Evolutionary conservation across 805 yeast genomes (phyloP).

Genomic region (Hagleromyces aurorensis): DNA sequence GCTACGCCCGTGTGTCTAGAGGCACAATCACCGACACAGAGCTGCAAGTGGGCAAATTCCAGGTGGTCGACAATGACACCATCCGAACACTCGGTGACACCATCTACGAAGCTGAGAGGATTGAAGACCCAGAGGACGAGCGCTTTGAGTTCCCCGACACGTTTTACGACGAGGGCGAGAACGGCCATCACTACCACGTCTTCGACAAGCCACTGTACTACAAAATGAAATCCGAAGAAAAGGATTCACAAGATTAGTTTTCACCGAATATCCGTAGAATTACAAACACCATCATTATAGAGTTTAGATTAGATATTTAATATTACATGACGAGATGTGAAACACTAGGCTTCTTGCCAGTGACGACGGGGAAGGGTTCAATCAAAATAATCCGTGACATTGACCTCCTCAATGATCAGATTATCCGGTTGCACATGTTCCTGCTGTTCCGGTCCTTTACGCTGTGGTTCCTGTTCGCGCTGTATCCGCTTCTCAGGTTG

Average conservation of each 20-base stretch:
- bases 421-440: no score
- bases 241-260: slow-evolving; percentile 1
- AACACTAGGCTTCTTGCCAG: no score
- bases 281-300: no score
- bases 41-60: slow-evolving; percentile 89
- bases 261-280: slow-evolving; percentile 2
- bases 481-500: no score
- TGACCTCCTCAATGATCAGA: slow-evolving; percentile 24
- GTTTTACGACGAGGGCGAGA: slow-evolving; percentile 84
- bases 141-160: slow-evolving; percentile 67
- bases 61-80: slow-evolving; percentile 37
- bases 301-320: no score
- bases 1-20: slow-evolving; percentile 89
- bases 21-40: slow-evolving; percentile 96
- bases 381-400: slow-evolving; percentile 15
- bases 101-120: slow-evolving; percentile 47
- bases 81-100: slow-evolving; percentile 28
- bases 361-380: no score
- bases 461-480: slow-evolving; percentile 13
- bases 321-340: no score
- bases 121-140: slow-evolving; percentile 44
- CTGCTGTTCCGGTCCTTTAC: slow-evolving; percentile 8
- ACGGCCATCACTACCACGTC: slow-evolving; percentile 91
- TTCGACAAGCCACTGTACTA: slow-evolving; percentile 90
- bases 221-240: no score